A percentile compares a stretch with the other conserved stretches of the same genome.
Conservation (phyloP, 2,329 filamentous ascomycete genomes). For the Arachnopeziza araneosa region DNA sequence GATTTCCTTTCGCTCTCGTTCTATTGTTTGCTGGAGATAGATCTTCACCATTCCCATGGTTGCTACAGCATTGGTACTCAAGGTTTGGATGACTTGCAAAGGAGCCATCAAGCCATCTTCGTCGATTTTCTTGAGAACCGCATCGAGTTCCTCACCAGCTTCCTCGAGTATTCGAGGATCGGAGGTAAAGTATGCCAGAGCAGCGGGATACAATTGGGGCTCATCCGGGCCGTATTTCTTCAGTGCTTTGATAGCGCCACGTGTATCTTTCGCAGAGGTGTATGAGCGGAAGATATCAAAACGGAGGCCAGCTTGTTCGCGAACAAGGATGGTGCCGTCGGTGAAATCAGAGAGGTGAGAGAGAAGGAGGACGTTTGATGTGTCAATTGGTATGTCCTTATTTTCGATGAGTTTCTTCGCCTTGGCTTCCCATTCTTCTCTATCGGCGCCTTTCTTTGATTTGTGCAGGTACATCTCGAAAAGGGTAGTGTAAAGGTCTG, state of each 20-base stretch:
- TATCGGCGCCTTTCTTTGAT: conserved; percentile 66
- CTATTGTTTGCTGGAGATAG: conserved; percentile 84
- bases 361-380: conserved; percentile 86
- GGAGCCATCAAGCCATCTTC: conserved; percentile 90
- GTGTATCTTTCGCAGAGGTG: conserved; percentile 85
- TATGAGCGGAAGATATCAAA: conserved; percentile 98
- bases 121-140: conserved; percentile 80
- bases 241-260: conserved; percentile 82
- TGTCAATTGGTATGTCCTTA: conserved; percentile 79
- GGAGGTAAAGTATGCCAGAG: conserved; percentile 88
- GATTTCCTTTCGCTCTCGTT: conserved; percentile 83
- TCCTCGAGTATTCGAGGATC: conserved; percentile 76
- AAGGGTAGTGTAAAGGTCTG: conserved; percentile 87
- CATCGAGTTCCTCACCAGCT: conserved; percentile 78
- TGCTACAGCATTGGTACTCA: conserved; percentile 73
- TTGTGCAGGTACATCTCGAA: conserved; percentile 98
- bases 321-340: conserved; percentile 85
- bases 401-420: conserved; percentile 84
- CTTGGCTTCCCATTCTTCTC: conserved; percentile 81
- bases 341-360: conserved; percentile 88
- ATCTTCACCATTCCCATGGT: conserved; percentile 97
- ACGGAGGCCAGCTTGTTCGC: conserved; percentile 84
- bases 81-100: conserved; percentile 90
- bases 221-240: conserved; percentile 89
- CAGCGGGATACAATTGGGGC: conserved; percentile 86